Conservation (phyloP, 345 rosid genomes). For the Adansonia digitata region DNA sequence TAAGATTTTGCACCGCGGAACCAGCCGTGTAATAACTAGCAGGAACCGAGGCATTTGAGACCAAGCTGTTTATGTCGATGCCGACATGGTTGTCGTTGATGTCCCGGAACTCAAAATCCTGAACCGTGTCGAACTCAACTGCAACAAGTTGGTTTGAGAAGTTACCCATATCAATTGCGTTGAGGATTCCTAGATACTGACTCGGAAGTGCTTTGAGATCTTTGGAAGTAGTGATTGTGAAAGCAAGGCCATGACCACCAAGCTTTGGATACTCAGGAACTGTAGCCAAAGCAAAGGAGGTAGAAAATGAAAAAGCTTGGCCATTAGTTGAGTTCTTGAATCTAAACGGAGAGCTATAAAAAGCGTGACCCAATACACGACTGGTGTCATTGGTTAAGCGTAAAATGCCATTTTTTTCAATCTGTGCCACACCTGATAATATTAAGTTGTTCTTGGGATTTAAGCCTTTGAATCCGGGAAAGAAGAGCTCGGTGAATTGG, state of each 20-base stretch:
- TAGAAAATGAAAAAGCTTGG: conserved; percentile 59
- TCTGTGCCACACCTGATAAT: conserved; percentile 44
- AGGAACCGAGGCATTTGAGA: conserved; percentile 35
- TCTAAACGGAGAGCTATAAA: conserved; percentile 46
- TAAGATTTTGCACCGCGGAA: conserved; percentile 33
- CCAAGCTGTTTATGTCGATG: conserved; percentile 59
- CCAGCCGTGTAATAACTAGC: conserved; percentile 42
- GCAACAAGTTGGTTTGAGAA: conserved; percentile 55
- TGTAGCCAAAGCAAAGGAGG: conserved; percentile 65
- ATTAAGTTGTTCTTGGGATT: conserved; percentile 32
- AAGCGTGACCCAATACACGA: conserved; percentile 64
- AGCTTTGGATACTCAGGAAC: conserved; percentile 58
- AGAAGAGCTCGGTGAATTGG: conserved; percentile 35
- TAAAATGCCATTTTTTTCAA: conserved; percentile 54
- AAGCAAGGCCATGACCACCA: conserved; percentile 87
- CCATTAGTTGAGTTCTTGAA: conserved; percentile 49
- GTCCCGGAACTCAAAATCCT: conserved; percentile 68
- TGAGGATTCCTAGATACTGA: conserved; percentile 72
- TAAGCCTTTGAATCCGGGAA: conserved; percentile 37
- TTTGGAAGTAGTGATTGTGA: conserved; percentile 48
- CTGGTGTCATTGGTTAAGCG: conserved; percentile 49
- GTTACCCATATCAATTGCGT: conserved; percentile 56
- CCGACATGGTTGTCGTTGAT: conserved; percentile 78
- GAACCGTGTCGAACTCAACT: conserved; percentile 75
- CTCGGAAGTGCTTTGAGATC: conserved; percentile 47